phyloP scores from a whole-genome alignment of 2,329 filamentous ascomycete genomes.

The Colletotrichum cereale region DNA sequence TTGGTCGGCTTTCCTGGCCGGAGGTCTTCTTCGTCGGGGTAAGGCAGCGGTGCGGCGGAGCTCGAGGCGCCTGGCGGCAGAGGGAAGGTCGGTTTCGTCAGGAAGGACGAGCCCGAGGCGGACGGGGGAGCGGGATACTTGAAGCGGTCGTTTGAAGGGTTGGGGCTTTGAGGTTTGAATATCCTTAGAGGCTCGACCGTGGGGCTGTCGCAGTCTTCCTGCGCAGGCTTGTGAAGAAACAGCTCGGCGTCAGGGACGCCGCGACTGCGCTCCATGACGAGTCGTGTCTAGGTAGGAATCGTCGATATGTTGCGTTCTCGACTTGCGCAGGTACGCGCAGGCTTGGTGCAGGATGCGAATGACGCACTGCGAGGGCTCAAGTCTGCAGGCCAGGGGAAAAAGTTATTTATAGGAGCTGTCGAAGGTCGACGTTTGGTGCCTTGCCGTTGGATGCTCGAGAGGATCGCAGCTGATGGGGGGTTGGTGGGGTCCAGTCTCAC shows the following conservation, averaged over 20 bases:
- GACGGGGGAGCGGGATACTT: slow-evolving; percentile 64
- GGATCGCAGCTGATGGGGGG: slow-evolving; percentile 38
- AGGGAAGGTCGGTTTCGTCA: slow-evolving; percentile 69
- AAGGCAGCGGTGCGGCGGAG: slow-evolving; percentile 76
- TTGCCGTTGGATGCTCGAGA: slow-evolving; percentile 32
- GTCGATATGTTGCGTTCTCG: slow-evolving; percentile 34
- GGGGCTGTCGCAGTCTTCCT: slow-evolving; percentile 74
- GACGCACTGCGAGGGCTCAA: slow-evolving; percentile 33
- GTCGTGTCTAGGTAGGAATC: slow-evolving; percentile 36
- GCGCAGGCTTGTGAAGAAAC: slow-evolving; percentile 75
- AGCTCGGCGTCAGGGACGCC: slow-evolving; percentile 84
- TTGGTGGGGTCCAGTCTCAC: slow-evolving; percentile 37
- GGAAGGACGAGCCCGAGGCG: slow-evolving; percentile 53
- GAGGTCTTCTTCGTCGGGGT: slow-evolving; percentile 77
- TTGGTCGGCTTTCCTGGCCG: slow-evolving; percentile 56
- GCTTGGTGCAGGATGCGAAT: slow-evolving; percentile 33
- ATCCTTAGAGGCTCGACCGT: slow-evolving; percentile 88
- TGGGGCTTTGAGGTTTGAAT: slow-evolving; percentile 80
- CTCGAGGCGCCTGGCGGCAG: slow-evolving; percentile 77
- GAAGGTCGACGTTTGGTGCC: slow-evolving; percentile 39
- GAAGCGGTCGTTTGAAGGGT: slow-evolving; percentile 62
- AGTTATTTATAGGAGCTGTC: slow-evolving; percentile 45
- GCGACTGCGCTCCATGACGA: slow-evolving; percentile 66
- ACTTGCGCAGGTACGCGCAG: slow-evolving; percentile 43
- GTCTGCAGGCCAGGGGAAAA: slow-evolving; percentile 35